These are phyloP conservation scores for Hyphopichia burtonii DNA, from an alignment of 1,139 yeast genomes.

Conservation along the genomic window DNA sequence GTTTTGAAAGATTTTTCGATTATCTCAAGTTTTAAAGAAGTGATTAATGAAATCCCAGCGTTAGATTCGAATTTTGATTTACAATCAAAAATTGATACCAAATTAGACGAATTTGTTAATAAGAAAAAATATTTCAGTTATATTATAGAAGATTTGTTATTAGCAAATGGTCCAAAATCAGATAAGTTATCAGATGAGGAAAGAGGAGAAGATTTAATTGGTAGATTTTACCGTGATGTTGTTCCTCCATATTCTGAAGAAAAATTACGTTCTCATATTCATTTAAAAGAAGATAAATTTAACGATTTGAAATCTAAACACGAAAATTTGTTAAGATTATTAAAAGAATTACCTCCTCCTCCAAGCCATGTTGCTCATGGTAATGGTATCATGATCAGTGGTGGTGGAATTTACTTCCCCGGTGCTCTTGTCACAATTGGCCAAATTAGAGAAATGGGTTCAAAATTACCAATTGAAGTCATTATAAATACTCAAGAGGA, in stretches of 20 bases:
- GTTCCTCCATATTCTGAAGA: constrained; percentile 15
- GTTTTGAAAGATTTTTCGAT: constrained; percentile 18
- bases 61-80: constrained; percentile 7
- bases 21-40: constrained; percentile 15
- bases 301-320: constrained; percentile 23
- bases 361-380: constrained; percentile 26
- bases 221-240: constrained; percentile 15
- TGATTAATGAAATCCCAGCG: constrained; percentile 9
- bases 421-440: constrained; percentile 29
- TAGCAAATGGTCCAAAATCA: constrained; percentile 20
- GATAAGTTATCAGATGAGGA: constrained; percentile 21
- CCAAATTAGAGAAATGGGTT: constrained; percentile 33
- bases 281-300: constrained; percentile 19
- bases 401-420: constrained; percentile 29
- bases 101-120: constrained; percentile 13
- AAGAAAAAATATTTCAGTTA: constrained; percentile 12
- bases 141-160: constrained; percentile 16
- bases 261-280: constrained; percentile 18
- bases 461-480: constrained; percentile 36
- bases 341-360: constrained; percentile 25
- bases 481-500: constrained; percentile 26
- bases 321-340: constrained; percentile 20
- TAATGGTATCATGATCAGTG: constrained; percentile 35
- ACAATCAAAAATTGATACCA: constrained; percentile 12
- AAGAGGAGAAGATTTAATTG: constrained; percentile 19